Conservation (phyloP, 441 rosid genomes). For the Croton laevigatus region DNA sequence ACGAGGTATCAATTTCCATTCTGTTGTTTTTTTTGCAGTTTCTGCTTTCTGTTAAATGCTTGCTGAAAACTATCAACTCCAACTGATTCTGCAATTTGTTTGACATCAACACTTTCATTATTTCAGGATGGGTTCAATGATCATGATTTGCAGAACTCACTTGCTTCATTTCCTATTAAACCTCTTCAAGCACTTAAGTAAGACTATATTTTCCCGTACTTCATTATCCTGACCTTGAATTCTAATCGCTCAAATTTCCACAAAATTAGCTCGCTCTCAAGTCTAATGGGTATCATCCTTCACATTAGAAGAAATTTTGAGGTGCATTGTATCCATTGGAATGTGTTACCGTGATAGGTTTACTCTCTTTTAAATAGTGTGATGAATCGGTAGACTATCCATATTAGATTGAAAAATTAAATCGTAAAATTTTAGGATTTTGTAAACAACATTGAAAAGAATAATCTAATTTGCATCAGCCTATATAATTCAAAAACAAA, state of each 20-base stretch:
- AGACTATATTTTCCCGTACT: background rate
- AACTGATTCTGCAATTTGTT: slow-evolving; percentile 21
- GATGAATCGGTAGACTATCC: background rate
- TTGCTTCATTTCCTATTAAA: slow-evolving; percentile 75
- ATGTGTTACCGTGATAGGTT: background rate
- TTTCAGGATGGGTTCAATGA: slow-evolving; percentile 69
- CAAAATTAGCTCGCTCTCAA: background rate
- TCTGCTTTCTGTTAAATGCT: background rate
- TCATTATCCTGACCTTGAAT: background rate
- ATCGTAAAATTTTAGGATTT: too few relatives aligned
- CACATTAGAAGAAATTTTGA: background rate
- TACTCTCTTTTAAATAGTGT: slow-evolving; percentile 4
- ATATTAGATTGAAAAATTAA: too few relatives aligned
- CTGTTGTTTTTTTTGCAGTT: slow-evolving; percentile 22
- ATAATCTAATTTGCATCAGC: too few relatives aligned
- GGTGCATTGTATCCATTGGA: background rate
- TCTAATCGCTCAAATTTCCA: background rate
- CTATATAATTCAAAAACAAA: too few relatives aligned
- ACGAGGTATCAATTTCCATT: slow-evolving; percentile 43
- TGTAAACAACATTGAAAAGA: too few relatives aligned
- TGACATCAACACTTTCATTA: slow-evolving; percentile 21
- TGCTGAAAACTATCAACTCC: background rate
- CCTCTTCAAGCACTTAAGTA: slow-evolving; percentile 95
- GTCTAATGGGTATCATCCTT: background rate
- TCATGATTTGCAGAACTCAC: slow-evolving; percentile 71